Evolutionary conservation across 441 rosid species (phyloP), one percentile per base, ranked within the genome.

Genomic region (Francoa sonchifolia): DNA sequence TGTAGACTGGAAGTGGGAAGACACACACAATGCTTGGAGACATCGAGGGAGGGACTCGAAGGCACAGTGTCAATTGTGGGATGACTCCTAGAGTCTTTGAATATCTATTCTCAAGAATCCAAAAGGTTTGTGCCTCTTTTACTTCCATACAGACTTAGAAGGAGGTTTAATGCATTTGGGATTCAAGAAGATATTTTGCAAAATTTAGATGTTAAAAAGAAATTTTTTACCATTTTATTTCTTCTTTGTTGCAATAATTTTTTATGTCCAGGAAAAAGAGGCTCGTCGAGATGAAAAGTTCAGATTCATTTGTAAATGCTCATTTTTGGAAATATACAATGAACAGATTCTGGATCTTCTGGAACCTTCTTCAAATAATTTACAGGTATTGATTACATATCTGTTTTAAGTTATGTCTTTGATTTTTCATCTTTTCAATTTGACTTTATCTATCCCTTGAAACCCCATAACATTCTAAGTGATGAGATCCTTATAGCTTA

Each of bases 1-100:
- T 57, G 42, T 55, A 92, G 99, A 92, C 99, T 21, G 99, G 97
- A 54, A 92, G 99, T 73, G 99, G 99, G 33, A 92, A 92, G 65
- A 92, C 99, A 33, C 94, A 92, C 66, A 92, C 99, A 2, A 92
- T 92, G 99, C 97, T 92, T 27, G 99, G 99, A 60, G 99, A 92
- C 62, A 83, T 92, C 12, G 99, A 92, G 60, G 92, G 74, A 50
- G 96, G 97, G 42, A 79, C 81, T 38, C 72, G 93, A 48, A 79
- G 99, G 37, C 99, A 83, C 44, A 87, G 94, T 66, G 97, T 79
- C 52, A 81, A 81, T 50, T 77, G 89, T 42, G 99, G 97, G 46
- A 92, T 92, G 85, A 92, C 89, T 3, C 99, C 99, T 33, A 66
- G 97, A 63, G 94, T 92, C 22, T 92, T 92, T 53, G 97, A 92